These are phyloP conservation scores for Hemileccinum impolitum DNA, from an alignment of 768 basidiomycete species.

Conservation along the genomic window DNA sequence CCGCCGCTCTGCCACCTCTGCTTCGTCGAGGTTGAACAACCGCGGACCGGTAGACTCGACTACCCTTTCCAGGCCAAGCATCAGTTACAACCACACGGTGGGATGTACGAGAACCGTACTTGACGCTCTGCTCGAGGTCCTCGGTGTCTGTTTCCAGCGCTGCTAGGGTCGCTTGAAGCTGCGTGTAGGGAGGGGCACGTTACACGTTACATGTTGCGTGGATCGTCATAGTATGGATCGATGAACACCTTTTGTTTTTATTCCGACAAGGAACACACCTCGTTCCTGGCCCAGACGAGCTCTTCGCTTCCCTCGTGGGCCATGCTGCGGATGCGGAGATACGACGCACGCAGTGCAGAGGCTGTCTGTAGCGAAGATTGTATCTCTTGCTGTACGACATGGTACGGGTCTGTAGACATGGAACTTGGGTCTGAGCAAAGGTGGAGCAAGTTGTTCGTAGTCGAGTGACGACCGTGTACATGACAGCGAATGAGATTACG, in stretches of 20 bases:
- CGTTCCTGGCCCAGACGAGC: constrained; percentile 72
- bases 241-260: background rate
- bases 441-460: too few species aligned
- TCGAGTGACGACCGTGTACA: too few species aligned
- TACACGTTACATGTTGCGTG: too few species aligned
- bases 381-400: constrained; percentile 82
- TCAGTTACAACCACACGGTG: background rate
- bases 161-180: constrained; percentile 76
- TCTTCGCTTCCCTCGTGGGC: constrained; percentile 76
- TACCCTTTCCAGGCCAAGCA: constrained; percentile 47
- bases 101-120: constrained; percentile 43
- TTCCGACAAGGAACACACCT: constrained; percentile 36
- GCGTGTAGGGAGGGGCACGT: background rate
- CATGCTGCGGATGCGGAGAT: constrained; percentile 72
- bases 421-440: background rate
- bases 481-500: too few species aligned
- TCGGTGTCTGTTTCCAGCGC: constrained; percentile 84
- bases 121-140: constrained; percentile 92
- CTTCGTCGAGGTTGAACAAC: constrained; percentile 76
- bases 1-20: constrained; percentile 72
- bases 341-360: constrained; percentile 68
- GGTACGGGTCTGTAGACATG: constrained; percentile 83
- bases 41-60: constrained; percentile 84
- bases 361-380: constrained; percentile 71
- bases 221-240: too few species aligned